Base-by-base conservation (phyloP, 768 basidiomycete species). In the button mushroom (Agaricus bisporus) region DNA sequence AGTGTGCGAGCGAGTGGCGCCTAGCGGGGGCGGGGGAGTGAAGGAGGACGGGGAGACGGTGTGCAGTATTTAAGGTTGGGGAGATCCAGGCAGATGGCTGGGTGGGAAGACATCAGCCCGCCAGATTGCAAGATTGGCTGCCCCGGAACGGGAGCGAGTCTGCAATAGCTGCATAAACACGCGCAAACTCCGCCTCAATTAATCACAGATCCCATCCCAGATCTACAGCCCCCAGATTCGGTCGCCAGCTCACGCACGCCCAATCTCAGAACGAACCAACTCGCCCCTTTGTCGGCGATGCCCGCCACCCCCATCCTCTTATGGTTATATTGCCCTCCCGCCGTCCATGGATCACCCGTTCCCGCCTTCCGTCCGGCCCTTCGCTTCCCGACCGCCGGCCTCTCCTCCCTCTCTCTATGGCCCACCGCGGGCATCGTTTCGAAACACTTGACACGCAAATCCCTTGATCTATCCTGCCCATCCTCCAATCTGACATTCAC, bases 51-150 rank as follows among this genome's bases (percentile, higher is more conserved):
- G 32, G 32, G 26, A 53, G 51, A 46, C 20, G 43, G 51, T 28
- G 54, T 43, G 57, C 49, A 51, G 55, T 67, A 67, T 67, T 67
- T 67, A 67, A 63, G 46, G 44, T 46, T 41, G 54, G 61, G 44
- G 51, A 41, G 51, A 48, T 57, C 45, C 55, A 56, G 55, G 56
- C 56, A 62, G 57, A 56, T 56, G 38, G 51, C 46, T 56, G 37
- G 56, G 55, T 54, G 57, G 57, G 57, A 60, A 53, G 51, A 28
- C n/a, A 46, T 47, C 42, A 52, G n/a, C 44, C 43, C 44, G 18
- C 48, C 28, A 48, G 54, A 49, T 55, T 55, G 28, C 47, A 43
- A 48, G 54, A 55, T 55, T 49, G 48, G 41, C 48, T 49, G 22
- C 12, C 39, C 47, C 28, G 29, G 22, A 26, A 39, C 51, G 51